Percentiles rank a stretch among this genome's conserved stretches.
phyloP scores from a whole-genome alignment of 306 rosid species.

The Albizia julibrissin region DNA sequence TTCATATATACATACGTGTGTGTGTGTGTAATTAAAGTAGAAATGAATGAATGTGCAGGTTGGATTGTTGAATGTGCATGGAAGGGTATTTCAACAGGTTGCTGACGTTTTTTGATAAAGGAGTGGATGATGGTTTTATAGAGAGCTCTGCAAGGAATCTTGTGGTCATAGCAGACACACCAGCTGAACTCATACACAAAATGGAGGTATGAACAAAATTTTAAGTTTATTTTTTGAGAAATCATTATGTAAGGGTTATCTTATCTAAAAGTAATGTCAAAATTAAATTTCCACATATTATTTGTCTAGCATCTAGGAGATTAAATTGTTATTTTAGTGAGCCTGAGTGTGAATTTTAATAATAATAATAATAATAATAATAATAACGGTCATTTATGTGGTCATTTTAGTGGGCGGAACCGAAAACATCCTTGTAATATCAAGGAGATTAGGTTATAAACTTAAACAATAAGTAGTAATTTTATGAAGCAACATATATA shows the following conservation, averaged over 20 bases:
- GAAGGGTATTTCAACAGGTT: slow-evolving; percentile 67
- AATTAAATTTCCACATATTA: neutral
- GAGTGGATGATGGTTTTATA: slow-evolving; percentile 76
- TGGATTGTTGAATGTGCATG: slow-evolving; percentile 69
- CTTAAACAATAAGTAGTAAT: neutral
- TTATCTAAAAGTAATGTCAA: neutral
- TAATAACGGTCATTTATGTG: neutral
- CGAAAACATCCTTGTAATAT: neutral
- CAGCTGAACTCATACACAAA: slow-evolving; percentile 54
- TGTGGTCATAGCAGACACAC: slow-evolving; percentile 59
- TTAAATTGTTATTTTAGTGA: neutral
- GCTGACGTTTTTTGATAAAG: slow-evolving; percentile 65
- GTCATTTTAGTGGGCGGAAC: neutral
- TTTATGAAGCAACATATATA: too few species aligned
- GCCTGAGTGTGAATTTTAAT: neutral
- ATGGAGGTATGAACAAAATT: slow-evolving; percentile 50
- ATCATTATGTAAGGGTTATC: neutral
- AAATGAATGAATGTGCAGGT: slow-evolving; percentile 47
- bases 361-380: too few species aligned
- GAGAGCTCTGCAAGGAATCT: slow-evolving; percentile 58
- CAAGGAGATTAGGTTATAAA: neutral
- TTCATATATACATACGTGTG: too few species aligned
- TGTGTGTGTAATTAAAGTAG: neutral
- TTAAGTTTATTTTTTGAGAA: neutral
- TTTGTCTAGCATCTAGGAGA: neutral